These are phyloP conservation scores for Phyllosticta capitalensis DNA, from an alignment of 2,329 filamentous ascomycete genomes.

Conservation along the genomic window DNA sequence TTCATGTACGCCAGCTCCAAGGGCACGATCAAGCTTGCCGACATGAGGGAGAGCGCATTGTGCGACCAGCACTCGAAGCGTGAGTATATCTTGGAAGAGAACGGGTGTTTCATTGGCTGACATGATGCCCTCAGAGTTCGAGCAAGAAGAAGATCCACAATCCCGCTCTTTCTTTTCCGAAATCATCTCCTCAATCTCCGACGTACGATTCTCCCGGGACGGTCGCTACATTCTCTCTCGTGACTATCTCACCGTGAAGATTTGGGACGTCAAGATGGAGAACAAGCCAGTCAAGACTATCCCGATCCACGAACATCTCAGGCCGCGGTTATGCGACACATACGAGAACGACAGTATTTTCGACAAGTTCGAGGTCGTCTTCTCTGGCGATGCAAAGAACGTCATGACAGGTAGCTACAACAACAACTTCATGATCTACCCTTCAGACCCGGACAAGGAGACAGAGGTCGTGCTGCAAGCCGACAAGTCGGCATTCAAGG, in stretches of 20 bases:
- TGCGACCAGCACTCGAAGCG: constrained; percentile 94
- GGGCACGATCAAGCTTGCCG: constrained; percentile 95
- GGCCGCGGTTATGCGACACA: constrained; percentile 89
- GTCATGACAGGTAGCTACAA: constrained; percentile 99
- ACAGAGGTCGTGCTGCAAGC: constrained; percentile 95
- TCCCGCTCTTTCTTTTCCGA: constrained; percentile 99
- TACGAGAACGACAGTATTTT: constrained; percentile 99
- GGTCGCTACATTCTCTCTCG: constrained; percentile 94
- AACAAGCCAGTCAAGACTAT: constrained; percentile 96
- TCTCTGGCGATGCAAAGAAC: constrained; percentile 95
- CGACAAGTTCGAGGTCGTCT: constrained; percentile 99
- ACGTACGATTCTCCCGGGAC: constrained; percentile 94
- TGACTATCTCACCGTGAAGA: constrained; percentile 98
- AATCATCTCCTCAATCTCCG: constrained; percentile 98
- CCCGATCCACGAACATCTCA: constrained; percentile 93
- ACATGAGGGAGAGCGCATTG: constrained; percentile 94
- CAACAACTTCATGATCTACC: constrained; percentile 99
- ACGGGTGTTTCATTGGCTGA: constrained; percentile 11
- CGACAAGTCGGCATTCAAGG: constrained; percentile 98
- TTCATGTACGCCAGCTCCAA: constrained; percentile 99
- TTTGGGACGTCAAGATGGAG: constrained; percentile 99
- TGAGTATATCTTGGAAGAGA: constrained; percentile 39
- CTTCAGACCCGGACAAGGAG: constrained; percentile 89
- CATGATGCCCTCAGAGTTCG: constrained; percentile 61
- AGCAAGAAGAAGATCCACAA: constrained; percentile 95